phyloP scores from a whole-genome alignment of 2,329 filamentous ascomycete species.

The Westerdykella sp. region DNA sequence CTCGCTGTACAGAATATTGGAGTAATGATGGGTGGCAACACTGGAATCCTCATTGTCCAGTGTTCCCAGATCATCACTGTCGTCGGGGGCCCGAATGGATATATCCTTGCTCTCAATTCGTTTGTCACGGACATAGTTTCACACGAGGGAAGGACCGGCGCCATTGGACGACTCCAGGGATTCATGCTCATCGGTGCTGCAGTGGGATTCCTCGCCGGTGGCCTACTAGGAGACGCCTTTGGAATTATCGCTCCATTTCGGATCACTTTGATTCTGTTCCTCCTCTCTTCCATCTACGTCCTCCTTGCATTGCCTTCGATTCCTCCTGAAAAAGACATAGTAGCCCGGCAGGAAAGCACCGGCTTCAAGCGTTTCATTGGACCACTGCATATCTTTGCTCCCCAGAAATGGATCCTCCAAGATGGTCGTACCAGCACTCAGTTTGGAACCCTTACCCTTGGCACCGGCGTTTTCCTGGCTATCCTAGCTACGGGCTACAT shows the following conservation, averaged over 20 bases:
- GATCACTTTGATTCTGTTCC: slow-evolving; percentile 54
- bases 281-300: slow-evolving; percentile 40
- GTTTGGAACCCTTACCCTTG: slow-evolving; percentile 59
- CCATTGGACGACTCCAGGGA: slow-evolving; percentile 61
- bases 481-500: slow-evolving; percentile 66
- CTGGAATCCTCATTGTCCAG: slow-evolving; percentile 64
- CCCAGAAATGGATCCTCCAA: slow-evolving; percentile 48
- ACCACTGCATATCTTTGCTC: slow-evolving; percentile 56
- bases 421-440: slow-evolving; percentile 51
- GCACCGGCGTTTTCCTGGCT: slow-evolving; percentile 59
- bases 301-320: slow-evolving; percentile 45
- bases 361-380: slow-evolving; percentile 55
- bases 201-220: slow-evolving; percentile 59
- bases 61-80: slow-evolving; percentile 61
- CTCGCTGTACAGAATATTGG: slow-evolving; percentile 60
- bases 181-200: slow-evolving; percentile 62
- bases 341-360: slow-evolving; percentile 13
- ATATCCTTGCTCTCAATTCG: slow-evolving; percentile 62
- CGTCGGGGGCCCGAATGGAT: slow-evolving; percentile 62
- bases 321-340: slow-evolving; percentile 37
- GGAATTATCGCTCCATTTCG: slow-evolving; percentile 61
- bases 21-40: slow-evolving; percentile 54
- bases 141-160: slow-evolving; percentile 54
- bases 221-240: slow-evolving; percentile 57
- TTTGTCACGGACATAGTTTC: slow-evolving; percentile 61